Evolutionary conservation across 495 filamentous ascomycete genomes (phyloP), one percentile per base, ranked within the genome.

Genomic region (Platismatia glauca): DNA sequence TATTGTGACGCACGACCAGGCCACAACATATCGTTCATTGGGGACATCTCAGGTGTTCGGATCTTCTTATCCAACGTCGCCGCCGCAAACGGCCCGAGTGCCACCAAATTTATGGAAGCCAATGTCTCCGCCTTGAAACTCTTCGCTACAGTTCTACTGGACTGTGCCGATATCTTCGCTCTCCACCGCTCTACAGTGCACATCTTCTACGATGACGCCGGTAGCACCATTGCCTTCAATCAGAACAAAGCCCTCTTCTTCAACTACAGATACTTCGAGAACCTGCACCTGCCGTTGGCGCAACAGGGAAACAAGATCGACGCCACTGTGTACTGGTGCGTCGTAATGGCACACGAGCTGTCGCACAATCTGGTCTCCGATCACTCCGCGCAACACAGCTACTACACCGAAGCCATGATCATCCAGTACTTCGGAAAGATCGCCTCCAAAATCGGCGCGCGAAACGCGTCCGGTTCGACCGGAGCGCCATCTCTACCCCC

Each of bases 221-320:
- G 89, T 12, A 81, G 80, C 65, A 90, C 91, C 2, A 96, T 99
- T 63, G 94, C 95, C 0, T 99, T 99, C 81, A 99, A 97, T 70
- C 78, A 78, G 29, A 80, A 81, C 46, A 91, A 92, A 55, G 88
- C 85, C 67, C 82, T 97, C 38, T 97, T 97, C 78, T 97, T 91
- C 79, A 99, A 97, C 69, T 82, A 91, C 65, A 79, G 89, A 39
- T 97, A 89, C 75, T 97, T 91, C 67, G 79, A 86, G 57, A 83
- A 91, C 67, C 73, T 95, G 35, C 94, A 98, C 72, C 74, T 81
- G 58, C 71, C 72, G 34, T 69, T 77, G 20, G 65, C 79, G 18
- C 75, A 78, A 20, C 71, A 75, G 63, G 71, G 67, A 39, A 46
- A 75, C 29, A 68, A 43, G 29, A 71, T 77, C 52, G 84, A 91